Evolutionary conservation across 2,329 filamentous ascomycete genomes (phyloP).

Genomic region (Aspergillus quadricinctus): DNA sequence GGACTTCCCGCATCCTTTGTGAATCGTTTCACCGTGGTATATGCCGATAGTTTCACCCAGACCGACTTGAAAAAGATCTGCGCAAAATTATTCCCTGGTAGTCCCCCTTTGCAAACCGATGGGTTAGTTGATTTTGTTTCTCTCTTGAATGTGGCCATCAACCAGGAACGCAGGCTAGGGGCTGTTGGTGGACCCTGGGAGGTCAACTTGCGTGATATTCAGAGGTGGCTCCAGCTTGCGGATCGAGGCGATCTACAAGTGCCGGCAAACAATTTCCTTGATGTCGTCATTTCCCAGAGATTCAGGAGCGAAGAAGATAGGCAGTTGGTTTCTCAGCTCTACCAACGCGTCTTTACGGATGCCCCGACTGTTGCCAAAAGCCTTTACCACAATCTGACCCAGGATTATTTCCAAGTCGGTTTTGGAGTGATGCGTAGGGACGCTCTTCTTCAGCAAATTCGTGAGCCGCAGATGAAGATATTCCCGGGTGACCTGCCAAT

Average conservation of each 20-base stretch:
- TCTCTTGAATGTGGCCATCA: slow-evolving; percentile 67
- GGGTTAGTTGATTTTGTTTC: slow-evolving; percentile 77
- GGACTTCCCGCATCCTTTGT: slow-evolving; percentile 93
- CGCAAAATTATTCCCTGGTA: slow-evolving; percentile 65
- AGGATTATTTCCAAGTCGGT: slow-evolving; percentile 70
- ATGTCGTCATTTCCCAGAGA: slow-evolving; percentile 78
- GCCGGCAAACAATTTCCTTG: slow-evolving; percentile 67
- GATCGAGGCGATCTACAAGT: slow-evolving; percentile 59
- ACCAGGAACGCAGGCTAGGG: slow-evolving; percentile 52
- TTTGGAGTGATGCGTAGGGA: slow-evolving; percentile 66
- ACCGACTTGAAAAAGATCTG: slow-evolving; percentile 82
- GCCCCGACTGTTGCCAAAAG: slow-evolving; percentile 47
- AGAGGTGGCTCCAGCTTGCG: slow-evolving; percentile 78
- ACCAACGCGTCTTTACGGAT: slow-evolving; percentile 58
- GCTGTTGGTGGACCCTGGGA: slow-evolving; percentile 77
- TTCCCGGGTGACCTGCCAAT: slow-evolving; percentile 54
- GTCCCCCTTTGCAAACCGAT: slow-evolving; percentile 56
- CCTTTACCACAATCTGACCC: slow-evolving; percentile 67
- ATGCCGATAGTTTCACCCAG: slow-evolving; percentile 81
- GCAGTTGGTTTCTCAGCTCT: slow-evolving; percentile 60
- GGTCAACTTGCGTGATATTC: slow-evolving; percentile 86
- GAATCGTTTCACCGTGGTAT: slow-evolving; percentile 96
- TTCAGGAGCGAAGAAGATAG: slow-evolving; percentile 73
- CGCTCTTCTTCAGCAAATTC: slow-evolving; percentile 31
- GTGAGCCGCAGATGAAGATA: slow-evolving; percentile 31